Evolutionary conservation across 345 rosid species (phyloP).

Genomic region (Kandelia obovata): DNA sequence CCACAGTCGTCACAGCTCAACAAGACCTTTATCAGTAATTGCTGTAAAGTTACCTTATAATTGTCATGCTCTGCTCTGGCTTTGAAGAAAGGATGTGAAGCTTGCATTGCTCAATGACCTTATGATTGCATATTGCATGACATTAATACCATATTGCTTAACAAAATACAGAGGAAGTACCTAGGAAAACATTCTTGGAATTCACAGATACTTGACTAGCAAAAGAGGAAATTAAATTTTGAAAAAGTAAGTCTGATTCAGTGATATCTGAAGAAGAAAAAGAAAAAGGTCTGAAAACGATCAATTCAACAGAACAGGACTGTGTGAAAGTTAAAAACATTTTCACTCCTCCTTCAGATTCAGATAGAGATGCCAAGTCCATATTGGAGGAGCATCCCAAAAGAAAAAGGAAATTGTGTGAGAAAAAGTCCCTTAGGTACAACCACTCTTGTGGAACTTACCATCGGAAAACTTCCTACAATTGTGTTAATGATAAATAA

Average conservation of each 20-base stretch:
- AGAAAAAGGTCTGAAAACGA: neutral
- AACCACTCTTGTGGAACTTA: too few relatives aligned
- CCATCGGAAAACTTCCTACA: too few relatives aligned
- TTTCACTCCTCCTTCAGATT: neutral
- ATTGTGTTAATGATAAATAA: too few relatives aligned
- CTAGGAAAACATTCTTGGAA: neutral
- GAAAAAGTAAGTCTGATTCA: too few relatives aligned
- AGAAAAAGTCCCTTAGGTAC: too few relatives aligned
- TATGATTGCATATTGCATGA: neutral
- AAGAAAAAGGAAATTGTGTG: too few relatives aligned
- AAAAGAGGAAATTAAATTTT: too few relatives aligned
- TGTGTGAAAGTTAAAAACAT: too few relatives aligned
- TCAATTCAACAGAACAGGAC: neutral
- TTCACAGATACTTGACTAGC: too few relatives aligned
- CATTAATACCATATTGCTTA: neutral
- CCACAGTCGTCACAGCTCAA: constrained; percentile 1
- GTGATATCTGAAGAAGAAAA: neutral
- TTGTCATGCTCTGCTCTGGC: constrained; percentile 54
- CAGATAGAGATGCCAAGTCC: too few relatives aligned
- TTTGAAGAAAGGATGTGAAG: constrained; percentile 67
- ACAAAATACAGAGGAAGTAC: neutral
- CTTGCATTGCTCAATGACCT: constrained; percentile 87
- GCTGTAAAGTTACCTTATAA: constrained; percentile 47
- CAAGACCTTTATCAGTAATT: constrained; percentile 3
- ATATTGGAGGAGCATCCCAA: too few relatives aligned